Percentiles rank a stretch among this genome's conserved stretches.
Evolutionary conservation across 2,329 filamentous ascomycete genomes (phyloP).

Genomic region (Alternaria dauci): DNA sequence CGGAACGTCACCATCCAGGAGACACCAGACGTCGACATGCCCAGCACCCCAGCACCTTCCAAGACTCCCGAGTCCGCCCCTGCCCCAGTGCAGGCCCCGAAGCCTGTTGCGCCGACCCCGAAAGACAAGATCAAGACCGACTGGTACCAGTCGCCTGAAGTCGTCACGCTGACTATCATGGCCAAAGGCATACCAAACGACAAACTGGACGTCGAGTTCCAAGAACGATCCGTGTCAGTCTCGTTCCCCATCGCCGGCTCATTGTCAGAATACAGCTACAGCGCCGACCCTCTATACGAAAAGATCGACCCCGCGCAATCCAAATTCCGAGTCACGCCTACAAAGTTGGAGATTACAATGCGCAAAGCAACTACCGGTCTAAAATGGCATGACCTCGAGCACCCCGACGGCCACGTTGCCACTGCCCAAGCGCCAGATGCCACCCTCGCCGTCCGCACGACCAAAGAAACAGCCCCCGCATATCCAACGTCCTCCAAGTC

Average conservation of each 20-base stretch:
- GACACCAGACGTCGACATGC: conserved; percentile 60
- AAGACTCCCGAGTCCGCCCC: conserved; percentile 5
- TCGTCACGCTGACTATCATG: conserved; percentile 70
- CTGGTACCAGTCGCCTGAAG: conserved; percentile 72
- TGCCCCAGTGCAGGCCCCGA: conserved; percentile 35
- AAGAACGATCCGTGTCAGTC: conserved; percentile 60
- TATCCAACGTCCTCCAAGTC: conserved; percentile 88
- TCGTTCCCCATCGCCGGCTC: conserved; percentile 64
- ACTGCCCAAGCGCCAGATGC: conserved; percentile 18
- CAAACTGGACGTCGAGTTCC: conserved; percentile 62
- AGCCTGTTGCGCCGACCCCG: conserved; percentile 51
- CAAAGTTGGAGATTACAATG: conserved; percentile 81
- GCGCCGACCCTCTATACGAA: conserved; percentile 72
- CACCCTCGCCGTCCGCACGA: conserved; percentile 30
- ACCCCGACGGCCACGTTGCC: conserved; percentile 27
- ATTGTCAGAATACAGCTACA: conserved; percentile 65
- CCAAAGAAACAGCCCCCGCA: conserved; percentile 55
- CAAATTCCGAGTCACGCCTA: conserved; percentile 71
- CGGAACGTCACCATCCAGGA: conserved; percentile 54
- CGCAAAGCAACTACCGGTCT: conserved; percentile 70
- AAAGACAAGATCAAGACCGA: conserved; percentile 71
- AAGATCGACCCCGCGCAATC: conserved; percentile 69
- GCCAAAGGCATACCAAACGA: conserved; percentile 70
- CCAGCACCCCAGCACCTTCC: conserved; percentile 45
- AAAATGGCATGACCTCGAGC: conserved; percentile 73